phyloP scores from a whole-genome alignment of 495 filamentous ascomycete species.

The Pyronema domesticum region DNA sequence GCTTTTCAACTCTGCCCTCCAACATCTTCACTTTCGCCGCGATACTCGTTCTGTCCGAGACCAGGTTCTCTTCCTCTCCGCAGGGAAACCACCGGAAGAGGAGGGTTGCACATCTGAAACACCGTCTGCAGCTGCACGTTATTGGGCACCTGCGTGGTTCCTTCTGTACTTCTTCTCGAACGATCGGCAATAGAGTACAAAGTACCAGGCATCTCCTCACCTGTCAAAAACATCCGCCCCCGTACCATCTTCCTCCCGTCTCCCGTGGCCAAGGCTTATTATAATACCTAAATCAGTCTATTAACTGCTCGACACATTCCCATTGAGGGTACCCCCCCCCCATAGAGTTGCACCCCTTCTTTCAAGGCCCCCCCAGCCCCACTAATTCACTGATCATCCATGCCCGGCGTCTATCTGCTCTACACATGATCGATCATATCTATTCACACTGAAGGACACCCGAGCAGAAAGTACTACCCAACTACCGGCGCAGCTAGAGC shows the following conservation, averaged over 20 bases:
- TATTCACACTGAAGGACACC: too few relatives aligned
- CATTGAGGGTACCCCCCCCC: too few relatives aligned
- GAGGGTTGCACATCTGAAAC: background rate
- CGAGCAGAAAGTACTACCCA: background rate
- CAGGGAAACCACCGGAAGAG: background rate
- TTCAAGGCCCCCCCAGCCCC: background rate
- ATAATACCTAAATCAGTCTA: background rate
- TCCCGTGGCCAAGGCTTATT: background rate
- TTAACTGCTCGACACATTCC: too few relatives aligned
- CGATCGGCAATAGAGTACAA: background rate
- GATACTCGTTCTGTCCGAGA: background rate
- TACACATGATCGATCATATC: background rate
- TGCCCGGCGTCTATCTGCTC: constrained; percentile 1
- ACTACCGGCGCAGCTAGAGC: background rate
- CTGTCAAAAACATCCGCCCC: background rate
- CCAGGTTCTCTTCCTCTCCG: too few relatives aligned
- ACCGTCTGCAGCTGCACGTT: background rate
- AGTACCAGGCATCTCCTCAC: background rate
- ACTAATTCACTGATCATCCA: background rate
- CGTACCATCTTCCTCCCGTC: background rate
- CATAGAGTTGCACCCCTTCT: too few relatives aligned
- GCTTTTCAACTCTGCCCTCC: background rate
- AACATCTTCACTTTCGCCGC: background rate
- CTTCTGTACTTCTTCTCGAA: background rate
- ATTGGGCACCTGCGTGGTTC: background rate